Percentiles rank a stretch among this genome's conserved stretches.
Evolutionary conservation across 1,284 basidiomycete species (phyloP).

Genomic region (Trichosporon ovoides): DNA sequence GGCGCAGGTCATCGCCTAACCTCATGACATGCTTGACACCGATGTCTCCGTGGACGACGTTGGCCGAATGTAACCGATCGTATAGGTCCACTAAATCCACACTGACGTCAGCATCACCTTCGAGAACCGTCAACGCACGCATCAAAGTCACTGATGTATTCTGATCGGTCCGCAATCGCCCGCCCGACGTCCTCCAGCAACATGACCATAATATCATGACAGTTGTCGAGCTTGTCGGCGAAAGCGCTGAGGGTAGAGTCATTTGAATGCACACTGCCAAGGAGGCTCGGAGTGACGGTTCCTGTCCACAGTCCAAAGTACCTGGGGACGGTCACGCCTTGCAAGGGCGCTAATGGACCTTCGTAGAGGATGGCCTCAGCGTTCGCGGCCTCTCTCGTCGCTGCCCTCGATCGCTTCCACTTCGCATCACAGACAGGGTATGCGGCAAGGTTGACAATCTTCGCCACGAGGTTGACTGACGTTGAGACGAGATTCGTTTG

Average conservation of each 20-base stretch:
- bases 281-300: background rate
- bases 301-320: conserved; percentile 9
- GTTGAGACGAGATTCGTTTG: background rate
- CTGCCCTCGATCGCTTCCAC: background rate
- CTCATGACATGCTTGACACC: conserved; percentile 6
- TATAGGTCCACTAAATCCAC: background rate
- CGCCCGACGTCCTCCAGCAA: conserved; percentile 8
- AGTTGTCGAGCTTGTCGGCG: background rate
- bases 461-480: background rate
- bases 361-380: conserved; percentile 10
- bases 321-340: conserved; percentile 1
- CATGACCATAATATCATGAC: conserved; percentile 1
- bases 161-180: background rate
- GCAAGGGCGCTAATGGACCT: background rate
- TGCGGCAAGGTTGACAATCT: background rate
- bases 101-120: conserved; percentile 1
- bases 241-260: background rate
- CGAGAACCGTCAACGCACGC: too few species aligned
- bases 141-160: background rate
- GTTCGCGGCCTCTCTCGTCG: background rate
- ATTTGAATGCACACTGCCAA: background rate
- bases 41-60: conserved; percentile 11
- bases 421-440: conserved; percentile 1
- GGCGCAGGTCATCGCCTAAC: background rate
- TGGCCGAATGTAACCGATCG: background rate